Evolutionary conservation across 495 filamentous ascomycete genomes (phyloP), one percentile per base, ranked within the genome.

Genomic region (Neurospora sp.): DNA sequence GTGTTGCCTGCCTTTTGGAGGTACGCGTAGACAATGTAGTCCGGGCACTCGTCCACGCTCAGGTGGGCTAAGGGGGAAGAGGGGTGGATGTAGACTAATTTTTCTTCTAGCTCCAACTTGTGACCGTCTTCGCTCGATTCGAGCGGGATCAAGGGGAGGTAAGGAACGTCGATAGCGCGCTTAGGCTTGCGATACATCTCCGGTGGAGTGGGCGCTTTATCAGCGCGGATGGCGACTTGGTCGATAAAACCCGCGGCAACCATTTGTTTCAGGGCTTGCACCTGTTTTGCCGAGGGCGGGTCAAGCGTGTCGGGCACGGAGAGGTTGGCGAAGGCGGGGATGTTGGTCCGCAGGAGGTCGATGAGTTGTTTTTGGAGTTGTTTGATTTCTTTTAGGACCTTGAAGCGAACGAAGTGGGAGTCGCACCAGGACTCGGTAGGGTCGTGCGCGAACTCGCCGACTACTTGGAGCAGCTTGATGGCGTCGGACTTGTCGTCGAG

Each of bases 181-280:
- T 88, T 91, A 0, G 94, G 93, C 42, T 92, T 93, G 23, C 93
- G 86, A 5, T 85, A 80, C 73, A 89, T 85, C 72, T 92, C 90
- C 3, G 92, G 92, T 1, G 93, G 92, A 20, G 86, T 86, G 5
- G 93, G 92, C 0, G 92, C 85, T 11, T 95, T 85, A 80, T 98
- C 95, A 4, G 94, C 93, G 74, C 96, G 93, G 78, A 98, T 95
- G 71, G 96, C 96, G 70, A 99, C 87, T 73, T 98, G 92, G 83
- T 98, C 96, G 76, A 99, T 91, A 84, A 97, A 99, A 4, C 94
- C 96, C 0, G 94, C 92, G 0, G 95, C 93, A 70, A 93, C 88
- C 78, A 98, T 95, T 79, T 97, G 93, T 78, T 95, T 94, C 10
- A 99, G 86, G 1, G 93, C 90, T 75, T 92, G 91, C 39, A 95